A percentile compares a stretch with the other conserved stretches of the same genome.
These are phyloP conservation scores for Septoria linicola DNA, from an alignment of 2,329 filamentous ascomycete species.

Conservation along the genomic window DNA sequence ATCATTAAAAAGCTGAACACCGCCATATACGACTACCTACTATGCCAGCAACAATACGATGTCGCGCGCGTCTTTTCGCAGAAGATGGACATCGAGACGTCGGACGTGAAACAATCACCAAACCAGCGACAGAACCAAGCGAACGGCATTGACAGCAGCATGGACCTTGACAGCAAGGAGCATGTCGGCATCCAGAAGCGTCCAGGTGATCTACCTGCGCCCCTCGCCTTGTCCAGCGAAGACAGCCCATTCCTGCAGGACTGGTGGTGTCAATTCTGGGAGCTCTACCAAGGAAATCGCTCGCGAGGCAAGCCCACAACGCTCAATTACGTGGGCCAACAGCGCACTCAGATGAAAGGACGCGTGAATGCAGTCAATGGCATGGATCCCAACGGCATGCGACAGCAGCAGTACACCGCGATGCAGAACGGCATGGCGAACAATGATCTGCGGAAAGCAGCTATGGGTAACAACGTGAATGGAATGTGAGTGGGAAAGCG, in stretches of 20 bases:
- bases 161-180: slow-evolving; percentile 82
- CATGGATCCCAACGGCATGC: slow-evolving; percentile 55
- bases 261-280: slow-evolving; percentile 98
- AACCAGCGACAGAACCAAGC: slow-evolving; percentile 58
- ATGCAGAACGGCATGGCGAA: slow-evolving; percentile 26
- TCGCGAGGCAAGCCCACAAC: slow-evolving; percentile 55
- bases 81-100: slow-evolving; percentile 41
- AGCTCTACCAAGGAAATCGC: slow-evolving; percentile 84
- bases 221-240: slow-evolving; percentile 64
- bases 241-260: slow-evolving; percentile 89
- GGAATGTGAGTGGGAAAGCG: slow-evolving; percentile 24
- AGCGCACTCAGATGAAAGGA: slow-evolving; percentile 70
- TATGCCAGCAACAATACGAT: slow-evolving; percentile 80
- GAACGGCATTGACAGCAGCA: slow-evolving; percentile 65
- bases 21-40: slow-evolving; percentile 88
- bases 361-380: slow-evolving; percentile 68
- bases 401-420: slow-evolving; percentile 33
- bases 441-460: slow-evolving; percentile 24
- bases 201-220: slow-evolving; percentile 75
- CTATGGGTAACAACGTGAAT: slow-evolving; percentile 23
- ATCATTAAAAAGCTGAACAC: slow-evolving; percentile 68
- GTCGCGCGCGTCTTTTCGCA: slow-evolving; percentile 73
- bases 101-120: slow-evolving; percentile 61
- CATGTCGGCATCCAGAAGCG: slow-evolving; percentile 65
- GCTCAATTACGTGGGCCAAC: slow-evolving; percentile 48